Evolutionary conservation across 345 rosid genomes (phyloP).

Genomic region (Geranium rotundifolium): DNA sequence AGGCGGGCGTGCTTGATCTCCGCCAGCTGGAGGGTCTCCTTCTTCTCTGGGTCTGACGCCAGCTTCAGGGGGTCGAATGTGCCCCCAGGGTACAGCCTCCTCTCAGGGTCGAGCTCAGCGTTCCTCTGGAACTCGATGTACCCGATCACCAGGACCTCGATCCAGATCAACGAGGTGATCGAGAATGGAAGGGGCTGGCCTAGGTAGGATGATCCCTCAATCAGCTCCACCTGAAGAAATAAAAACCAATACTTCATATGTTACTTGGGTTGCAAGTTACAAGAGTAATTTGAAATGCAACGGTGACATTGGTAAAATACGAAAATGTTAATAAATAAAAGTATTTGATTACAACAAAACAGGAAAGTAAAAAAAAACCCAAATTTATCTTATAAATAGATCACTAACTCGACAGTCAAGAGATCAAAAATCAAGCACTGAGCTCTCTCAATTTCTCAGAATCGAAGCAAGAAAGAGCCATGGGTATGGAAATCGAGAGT

Average conservation of each 20-base stretch:
- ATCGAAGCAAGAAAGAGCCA: not conserved
- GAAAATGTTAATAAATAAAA: no score
- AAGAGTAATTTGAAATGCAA: no score
- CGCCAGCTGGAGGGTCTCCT: conserved; percentile 69
- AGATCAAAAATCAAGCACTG: no score
- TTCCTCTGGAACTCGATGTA: conserved; percentile 94
- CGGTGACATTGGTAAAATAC: no score
- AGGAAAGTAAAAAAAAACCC: no score
- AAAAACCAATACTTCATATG: no score
- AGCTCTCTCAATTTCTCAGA: no score
- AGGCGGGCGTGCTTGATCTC: conserved; percentile 99
- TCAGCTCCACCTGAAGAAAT: conserved; percentile 81
- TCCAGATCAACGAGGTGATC: conserved; percentile 73
- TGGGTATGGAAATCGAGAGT: not conserved
- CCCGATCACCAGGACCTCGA: conserved; percentile 70
- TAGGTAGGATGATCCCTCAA: conserved; percentile 87
- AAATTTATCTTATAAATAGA: no score
- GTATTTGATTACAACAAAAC: no score
- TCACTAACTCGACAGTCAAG: no score
- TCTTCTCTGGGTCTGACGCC: conserved; percentile 91
- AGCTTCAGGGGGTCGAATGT: conserved; percentile 80
- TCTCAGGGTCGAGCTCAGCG: conserved; percentile 84
- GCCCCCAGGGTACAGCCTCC: conserved; percentile 86
- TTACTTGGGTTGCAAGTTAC: no score
- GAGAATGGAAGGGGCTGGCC: conserved; percentile 93